Evolutionary conservation across 108 stramenopile species (phyloP).

Genomic region (Bacterosira constricta): DNA sequence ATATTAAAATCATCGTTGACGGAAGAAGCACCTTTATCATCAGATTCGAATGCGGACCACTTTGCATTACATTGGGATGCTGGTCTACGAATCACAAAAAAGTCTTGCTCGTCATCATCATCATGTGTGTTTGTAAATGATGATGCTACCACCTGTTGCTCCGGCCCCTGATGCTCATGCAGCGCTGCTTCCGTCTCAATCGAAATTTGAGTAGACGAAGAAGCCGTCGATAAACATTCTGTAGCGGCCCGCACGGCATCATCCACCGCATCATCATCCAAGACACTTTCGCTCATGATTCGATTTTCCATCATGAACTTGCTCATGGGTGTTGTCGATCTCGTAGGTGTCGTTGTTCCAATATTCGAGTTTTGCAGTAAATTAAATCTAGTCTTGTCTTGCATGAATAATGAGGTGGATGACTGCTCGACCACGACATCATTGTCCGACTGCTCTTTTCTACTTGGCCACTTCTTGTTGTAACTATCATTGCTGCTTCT

Average conservation of each 20-base stretch:
- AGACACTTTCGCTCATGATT: slow-evolving; percentile 7
- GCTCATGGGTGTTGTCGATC: neutral
- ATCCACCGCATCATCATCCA: slow-evolving; percentile 40
- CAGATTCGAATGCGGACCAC: slow-evolving; percentile 34
- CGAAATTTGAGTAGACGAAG: slow-evolving; percentile 21
- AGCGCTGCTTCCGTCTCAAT: neutral
- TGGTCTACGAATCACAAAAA: slow-evolving; percentile 30
- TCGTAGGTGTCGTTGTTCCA: neutral
- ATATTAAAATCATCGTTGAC: slow-evolving; percentile 18
- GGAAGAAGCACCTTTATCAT: neutral
- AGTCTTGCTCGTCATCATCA: slow-evolving; percentile 21
- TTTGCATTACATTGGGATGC: slow-evolving; percentile 1
- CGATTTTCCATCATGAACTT: slow-evolving; percentile 9
- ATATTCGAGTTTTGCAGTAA: neutral
- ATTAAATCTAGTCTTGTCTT: too few species aligned
- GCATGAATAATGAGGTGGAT: too few species aligned
- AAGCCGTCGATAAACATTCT: slow-evolving; percentile 31
- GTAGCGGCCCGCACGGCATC: slow-evolving; percentile 38
- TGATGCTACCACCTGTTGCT: neutral
- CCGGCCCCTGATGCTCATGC: too few species aligned
- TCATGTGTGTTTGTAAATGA: neutral
- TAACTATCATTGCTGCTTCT: too few species aligned
- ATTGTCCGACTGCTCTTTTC: too few species aligned
- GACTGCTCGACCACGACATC: too few species aligned
- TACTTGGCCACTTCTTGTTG: too few species aligned